Evolutionary conservation across 768 basidiomycete genomes (phyloP), one percentile per base, ranked within the genome.

Genomic region (Boletus eberwhitei): DNA sequence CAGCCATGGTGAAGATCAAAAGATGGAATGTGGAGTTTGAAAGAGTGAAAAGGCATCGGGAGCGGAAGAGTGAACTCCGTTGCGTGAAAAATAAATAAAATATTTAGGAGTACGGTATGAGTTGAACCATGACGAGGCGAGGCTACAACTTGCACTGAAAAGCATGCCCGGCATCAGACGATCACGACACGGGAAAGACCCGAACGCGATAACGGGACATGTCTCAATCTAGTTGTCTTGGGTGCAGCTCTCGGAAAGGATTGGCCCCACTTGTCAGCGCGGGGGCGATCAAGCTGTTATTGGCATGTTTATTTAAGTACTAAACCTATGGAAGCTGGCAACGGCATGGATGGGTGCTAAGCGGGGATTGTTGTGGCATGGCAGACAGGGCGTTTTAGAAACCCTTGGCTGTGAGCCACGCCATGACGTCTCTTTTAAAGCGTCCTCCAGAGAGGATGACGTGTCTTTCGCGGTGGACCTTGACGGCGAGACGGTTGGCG

Each of bases 371-470:
- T 19, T 42, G 48, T 39, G 44, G 36, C 35, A 40, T 29, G 48
- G 48, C 21, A 31, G 47, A 46, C 14, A 12, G 8, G 31, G 13
- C 12, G 24, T 26, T 24, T 68, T 48, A 90, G 69, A 90, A 90
- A 13, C 89, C 89, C 63, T 77, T 83, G 53, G 68, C 65, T 65
- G 73, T 74, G 61, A 91, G 76, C 84, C 85, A 91, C 47, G 78
- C 74, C 59, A 79, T 64, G 45, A 91, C 80, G 41, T 81, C 69
- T 54, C 76, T 73, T 65, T 81, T 88, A 83, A 82, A 85, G 44
- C 75, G 76, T 6, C 86, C 85, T 43, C 87, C 87, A 24, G 75
- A 71, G 57, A 90, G 76, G 45, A 82, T 59, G 54, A 89, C 61
- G 64, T 86, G 81, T 54, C 76, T 78, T 39, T 79, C 75, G 53